These are phyloP conservation scores for Xanthoconium purpureum DNA, from an alignment of 768 basidiomycete genomes.

Conservation along the genomic window DNA sequence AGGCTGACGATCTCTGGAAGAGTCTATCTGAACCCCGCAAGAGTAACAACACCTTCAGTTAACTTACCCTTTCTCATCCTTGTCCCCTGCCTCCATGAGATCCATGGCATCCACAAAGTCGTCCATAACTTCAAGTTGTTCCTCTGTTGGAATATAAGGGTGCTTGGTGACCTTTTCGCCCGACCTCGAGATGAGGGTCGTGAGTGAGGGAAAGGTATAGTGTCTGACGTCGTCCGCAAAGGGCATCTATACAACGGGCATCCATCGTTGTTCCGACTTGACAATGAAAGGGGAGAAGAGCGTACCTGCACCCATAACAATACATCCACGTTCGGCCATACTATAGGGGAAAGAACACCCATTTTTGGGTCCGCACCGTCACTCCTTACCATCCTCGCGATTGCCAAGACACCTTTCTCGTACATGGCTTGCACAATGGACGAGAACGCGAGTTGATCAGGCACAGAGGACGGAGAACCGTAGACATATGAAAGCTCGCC, in stretches of 20 bases:
- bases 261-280: neutral
- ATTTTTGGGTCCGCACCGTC: conserved; percentile 81
- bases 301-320: conserved; percentile 80
- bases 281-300: neutral
- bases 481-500: conserved; percentile 85
- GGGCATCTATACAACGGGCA: conserved; percentile 62
- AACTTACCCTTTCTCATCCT: conserved; percentile 70
- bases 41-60: neutral
- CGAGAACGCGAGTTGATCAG: conserved; percentile 81
- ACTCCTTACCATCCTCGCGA: conserved; percentile 76
- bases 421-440: conserved; percentile 83
- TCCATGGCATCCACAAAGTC: conserved; percentile 87
- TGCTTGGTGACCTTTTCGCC: conserved; percentile 75
- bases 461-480: conserved; percentile 62
- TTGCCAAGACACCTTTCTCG: conserved; percentile 62
- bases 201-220: conserved; percentile 82
- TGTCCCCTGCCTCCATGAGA: conserved; percentile 71
- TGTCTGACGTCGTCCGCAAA: conserved; percentile 93
- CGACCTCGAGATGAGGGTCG: conserved; percentile 66
- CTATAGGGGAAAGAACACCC: conserved; percentile 67
- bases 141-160: conserved; percentile 76
- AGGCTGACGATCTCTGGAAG: conserved; percentile 50
- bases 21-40: neutral
- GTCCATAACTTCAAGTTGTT: conserved; percentile 81
- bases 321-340: conserved; percentile 69